Conservation (phyloP, 805 yeast species). For the Nakazawaea sp. region DNA sequence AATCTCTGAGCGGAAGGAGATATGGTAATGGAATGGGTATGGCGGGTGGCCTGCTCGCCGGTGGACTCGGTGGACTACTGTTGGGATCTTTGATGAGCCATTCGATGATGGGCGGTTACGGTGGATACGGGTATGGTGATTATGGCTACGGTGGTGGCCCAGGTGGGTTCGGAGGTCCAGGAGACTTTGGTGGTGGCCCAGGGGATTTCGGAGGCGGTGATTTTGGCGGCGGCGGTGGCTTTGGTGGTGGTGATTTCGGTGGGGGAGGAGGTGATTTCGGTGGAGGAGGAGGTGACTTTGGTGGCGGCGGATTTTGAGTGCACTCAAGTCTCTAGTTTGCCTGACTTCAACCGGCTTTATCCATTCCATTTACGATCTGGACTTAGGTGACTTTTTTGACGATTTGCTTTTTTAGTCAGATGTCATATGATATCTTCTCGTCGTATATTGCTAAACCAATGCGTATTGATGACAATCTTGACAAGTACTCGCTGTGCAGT, state of each 20-base stretch:
- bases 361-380: not conserved
- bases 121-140: slow-evolving; percentile 2
- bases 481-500: no score
- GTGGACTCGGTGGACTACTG: slow-evolving; percentile 22
- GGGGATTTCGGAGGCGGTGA: not conserved
- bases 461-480: no score
- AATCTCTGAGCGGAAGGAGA: slow-evolving; percentile 11
- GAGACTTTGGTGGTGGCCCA: not conserved
- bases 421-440: no score
- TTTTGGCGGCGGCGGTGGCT: not conserved
- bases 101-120: slow-evolving; percentile 7
- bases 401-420: not conserved
- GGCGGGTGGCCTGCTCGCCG: slow-evolving; percentile 26
- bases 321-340: not conserved
- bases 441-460: no score
- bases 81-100: slow-evolving; percentile 14
- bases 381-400: not conserved
- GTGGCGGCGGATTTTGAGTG: not conserved
- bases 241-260: slow-evolving; percentile 6
- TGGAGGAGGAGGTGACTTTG: not conserved
- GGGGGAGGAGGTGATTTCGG: slow-evolving; percentile 9
- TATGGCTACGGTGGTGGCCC: not conserved
- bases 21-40: slow-evolving; percentile 19
- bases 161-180: slow-evolving; percentile 1
- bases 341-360: not conserved